Evolutionary conservation across 345 rosid species (phyloP), one percentile per base, ranked within the genome.

Genomic region (Geranium rotundifolium): DNA sequence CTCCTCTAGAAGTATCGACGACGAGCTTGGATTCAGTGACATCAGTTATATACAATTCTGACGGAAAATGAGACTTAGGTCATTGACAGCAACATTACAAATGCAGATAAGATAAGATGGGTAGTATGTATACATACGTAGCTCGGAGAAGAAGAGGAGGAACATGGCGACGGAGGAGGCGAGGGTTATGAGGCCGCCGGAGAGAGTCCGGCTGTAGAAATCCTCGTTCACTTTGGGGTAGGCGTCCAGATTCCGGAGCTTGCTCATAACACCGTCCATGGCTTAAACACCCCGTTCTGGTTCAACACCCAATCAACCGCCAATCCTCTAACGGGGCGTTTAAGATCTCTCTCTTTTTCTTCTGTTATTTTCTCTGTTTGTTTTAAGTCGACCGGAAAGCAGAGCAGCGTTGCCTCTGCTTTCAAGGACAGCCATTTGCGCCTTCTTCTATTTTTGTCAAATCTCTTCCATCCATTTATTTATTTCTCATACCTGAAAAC

Each of bases 1-100:
- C 97, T 74, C 97, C 96, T 65, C 97, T 79, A 12, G 99, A 93
- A 50, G 97, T 90, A 71, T 93, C 99, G n/a, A 93, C 99, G 30
- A 85, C 79, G 59, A 93, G 92, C 83, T 90, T 85, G 19, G 99
- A 77, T 82, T 93, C 97, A 3, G 95, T 90, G 29, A 75, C 96
- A 1, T 85, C 82, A 73, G 85, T 87, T 52, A 93, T 80, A 79
- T 88, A 93, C 17, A 93, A 69, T 39, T 82, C 99, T 93, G 52
- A 12, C 12, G 14, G 27, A 46, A 46, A 10, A 46, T 0, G 52
- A 46, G 52, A 46, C 3, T 3, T 46, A 46, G 12, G 52, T 14
- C 52, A 46, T 9, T 46, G 52, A 1, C 16, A 2, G 10, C 52
- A 46, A 12, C 52, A 46, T 46, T 14, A 23, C 52, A 9, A 0